Base-by-base conservation (phyloP, 805 yeast species). In the Hermanozyma aechmeae region DNA sequence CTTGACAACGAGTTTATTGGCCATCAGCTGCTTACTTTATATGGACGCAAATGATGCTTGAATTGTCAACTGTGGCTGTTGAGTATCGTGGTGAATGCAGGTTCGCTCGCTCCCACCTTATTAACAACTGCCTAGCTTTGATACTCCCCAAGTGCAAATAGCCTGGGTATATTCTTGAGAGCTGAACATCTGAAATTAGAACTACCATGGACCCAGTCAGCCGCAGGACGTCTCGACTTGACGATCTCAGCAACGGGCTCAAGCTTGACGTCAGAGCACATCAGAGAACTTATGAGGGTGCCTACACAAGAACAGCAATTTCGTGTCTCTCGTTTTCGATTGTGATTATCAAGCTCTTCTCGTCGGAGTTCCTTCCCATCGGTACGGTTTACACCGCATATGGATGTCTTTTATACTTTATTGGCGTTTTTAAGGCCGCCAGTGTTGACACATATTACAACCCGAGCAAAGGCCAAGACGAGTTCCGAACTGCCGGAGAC, bases 271-370 rank as follows among this genome's bases (percentile, higher is more conserved):
- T 72, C 3, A 39, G 79, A 41, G 92, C 89, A 0, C 79, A 79
- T 42, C 92, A 82, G 51, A 53, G 94, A 32, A 82, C 93, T 0
- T 82, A 80, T 44, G 92, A 82, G 46, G 94, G 93, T 0, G 87
- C 93, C 2, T 82, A 83, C 45, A 62, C 79, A 15, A 53, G 94
- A 29, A 73, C 87, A 0, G 79, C 87, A 13, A 55, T 83, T 17
- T 78, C 82, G 13, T 68, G 77, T 30, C 51, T 83, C 16, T 68
- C 85, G 8, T 77, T 83, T 43, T 65, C 82, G 3, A 56, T 80
- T 18, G 53, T 80, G 31, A 67, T 81, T 12, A 62, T 81, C 40
- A 76, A 79, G 48, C 51, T 81, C 22, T 81, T 81, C 48, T 61
- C 74, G 4, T 56, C 49, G 23, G 82, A 76, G 40, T 80, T 79